Evolutionary conservation across 257 asterid genomes (phyloP), one percentile per base, ranked within the genome.

Genomic region (Solanum medicagineum): DNA sequence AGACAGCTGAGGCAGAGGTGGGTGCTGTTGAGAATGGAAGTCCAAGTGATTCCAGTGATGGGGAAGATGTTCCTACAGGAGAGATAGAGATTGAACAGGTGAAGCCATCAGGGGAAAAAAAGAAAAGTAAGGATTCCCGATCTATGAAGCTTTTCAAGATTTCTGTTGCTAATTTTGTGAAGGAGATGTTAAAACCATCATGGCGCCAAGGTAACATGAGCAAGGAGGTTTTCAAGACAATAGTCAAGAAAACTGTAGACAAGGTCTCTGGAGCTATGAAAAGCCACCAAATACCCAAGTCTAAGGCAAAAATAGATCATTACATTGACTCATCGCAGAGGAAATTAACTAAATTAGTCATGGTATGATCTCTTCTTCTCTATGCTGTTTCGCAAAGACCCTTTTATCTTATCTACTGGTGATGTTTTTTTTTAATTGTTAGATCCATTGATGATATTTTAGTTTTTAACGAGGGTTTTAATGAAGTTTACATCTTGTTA

Each of bases 201-300:
- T 96, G 99, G 99, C 94, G 97, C 86, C 98, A 96, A 88, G 99
- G 99, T 86, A 95, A 92, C 88, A 96, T 96, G 98, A 96, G 98
- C 93, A 96, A 94, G 93, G 99, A 95, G 90, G 99, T 98, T 14
- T 96, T 96, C 88, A 96, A 96, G 92, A 96, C 99, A 85, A 95
- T 96, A 83, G 98, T 96, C 86, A 96, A 95, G 95, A 96, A 96
- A 89, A 96, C 99, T n/a, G 98, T 96, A 81, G 99, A 96, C 88
- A 96, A 95, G 91, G 99, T 96, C 81, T 94, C 98, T 86, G 98
- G 97, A 86, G 97, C 98, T 85, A 93, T 95, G 97, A 92, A 92
- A 93, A 90, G 94, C 84, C 97, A 88, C 87, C 94, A 88, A 49
- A 83, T 95, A 84, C 99, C 99, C 22, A 95, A 91, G 90, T 96